Conservation (phyloP, 2,329 filamentous ascomycete species). For the Macrophomina tecta region DNA sequence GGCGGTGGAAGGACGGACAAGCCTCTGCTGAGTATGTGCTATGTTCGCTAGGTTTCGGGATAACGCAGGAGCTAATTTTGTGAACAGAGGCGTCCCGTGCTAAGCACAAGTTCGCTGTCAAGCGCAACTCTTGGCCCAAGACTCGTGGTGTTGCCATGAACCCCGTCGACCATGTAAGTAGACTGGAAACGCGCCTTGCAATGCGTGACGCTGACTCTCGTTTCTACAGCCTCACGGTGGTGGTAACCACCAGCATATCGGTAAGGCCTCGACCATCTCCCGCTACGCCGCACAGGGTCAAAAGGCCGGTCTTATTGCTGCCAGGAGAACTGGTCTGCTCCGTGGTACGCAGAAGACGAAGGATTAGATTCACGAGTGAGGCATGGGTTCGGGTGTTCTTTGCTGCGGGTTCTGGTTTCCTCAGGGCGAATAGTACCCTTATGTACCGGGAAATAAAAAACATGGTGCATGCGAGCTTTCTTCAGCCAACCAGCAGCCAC, state of each 20-base stretch:
- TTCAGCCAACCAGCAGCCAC: constrained; percentile 21
- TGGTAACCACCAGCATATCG: constrained; percentile 99
- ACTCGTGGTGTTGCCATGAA: constrained; percentile 99
- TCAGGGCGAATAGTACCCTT: constrained; percentile 29
- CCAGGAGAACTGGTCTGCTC: constrained; percentile 98
- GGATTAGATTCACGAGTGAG: constrained; percentile 61
- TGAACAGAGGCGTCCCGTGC: constrained; percentile 91
- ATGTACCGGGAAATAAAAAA: constrained; percentile 30
- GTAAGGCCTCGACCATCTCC: constrained; percentile 99
- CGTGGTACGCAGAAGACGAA: constrained; percentile 99
- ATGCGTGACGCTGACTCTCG: constrained; percentile 39
- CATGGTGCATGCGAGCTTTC: constrained; percentile 29
- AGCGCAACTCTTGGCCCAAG: constrained; percentile 99
- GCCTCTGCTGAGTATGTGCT: constrained; percentile 83
- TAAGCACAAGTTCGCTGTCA: constrained; percentile 99
- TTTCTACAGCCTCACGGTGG: constrained; percentile 57
- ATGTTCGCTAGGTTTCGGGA: constrained; percentile 21
- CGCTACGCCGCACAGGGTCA: constrained; percentile 97
- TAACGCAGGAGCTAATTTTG: constrained; percentile 47
- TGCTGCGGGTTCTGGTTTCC: constrained; percentile 30
- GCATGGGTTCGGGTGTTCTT: constrained; percentile 32
- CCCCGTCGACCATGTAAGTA: constrained; percentile 89
- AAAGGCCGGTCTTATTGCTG: constrained; percentile 99
- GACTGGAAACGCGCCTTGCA: constrained; percentile 28
- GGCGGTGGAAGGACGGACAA: constrained; percentile 99